phyloP scores from a whole-genome alignment of 164 flowering plant genomes.

The Stephania cephalantha region DNA sequence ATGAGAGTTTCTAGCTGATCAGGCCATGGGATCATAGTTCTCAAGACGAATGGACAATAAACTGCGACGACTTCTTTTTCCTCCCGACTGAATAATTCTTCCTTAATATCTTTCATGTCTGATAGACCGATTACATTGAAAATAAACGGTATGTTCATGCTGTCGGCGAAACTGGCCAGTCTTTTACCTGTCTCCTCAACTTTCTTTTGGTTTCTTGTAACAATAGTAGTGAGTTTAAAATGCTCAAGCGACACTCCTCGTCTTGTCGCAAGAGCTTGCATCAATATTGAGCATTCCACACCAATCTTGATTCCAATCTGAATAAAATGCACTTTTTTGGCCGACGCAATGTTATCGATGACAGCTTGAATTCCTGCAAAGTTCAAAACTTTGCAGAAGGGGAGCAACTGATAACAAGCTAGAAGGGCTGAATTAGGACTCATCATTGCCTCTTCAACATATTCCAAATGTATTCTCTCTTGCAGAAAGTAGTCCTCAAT shows the following conservation, averaged over 20 bases:
- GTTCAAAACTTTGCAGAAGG: conserved; percentile 29
- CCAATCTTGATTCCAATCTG: conserved; percentile 41
- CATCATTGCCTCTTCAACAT: conserved; percentile 23
- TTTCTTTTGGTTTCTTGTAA: conserved; percentile 11
- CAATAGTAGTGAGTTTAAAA: conserved; percentile 42
- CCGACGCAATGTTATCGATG: conserved; percentile 28
- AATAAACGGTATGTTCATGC: conserved; percentile 30
- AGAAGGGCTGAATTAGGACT: conserved; percentile 15
- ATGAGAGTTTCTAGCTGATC: conserved; percentile 30
- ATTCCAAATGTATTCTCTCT: conserved; percentile 3
- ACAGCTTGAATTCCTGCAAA: conserved; percentile 50
- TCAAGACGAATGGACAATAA: conserved; percentile 14
- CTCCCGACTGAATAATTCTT: conserved; percentile 29
- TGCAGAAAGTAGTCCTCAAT: conserved; percentile 3
- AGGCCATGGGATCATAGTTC: conserved; percentile 15
- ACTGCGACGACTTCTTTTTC: conserved; percentile 36
- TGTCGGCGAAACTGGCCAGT: conserved; percentile 27
- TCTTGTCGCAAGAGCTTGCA: conserved; percentile 44
- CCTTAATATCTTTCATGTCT: conserved; percentile 29
- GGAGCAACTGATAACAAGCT: conserved; percentile 25
- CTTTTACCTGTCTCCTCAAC: conserved; percentile 31
- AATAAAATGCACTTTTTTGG: conserved; percentile 42
- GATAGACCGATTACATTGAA: conserved; percentile 28
- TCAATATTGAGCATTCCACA: conserved; percentile 33
- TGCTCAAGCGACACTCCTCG: conserved; percentile 27